phyloP scores from a whole-genome alignment of 2,329 filamentous ascomycete species.

The Beauveria varroae region DNA sequence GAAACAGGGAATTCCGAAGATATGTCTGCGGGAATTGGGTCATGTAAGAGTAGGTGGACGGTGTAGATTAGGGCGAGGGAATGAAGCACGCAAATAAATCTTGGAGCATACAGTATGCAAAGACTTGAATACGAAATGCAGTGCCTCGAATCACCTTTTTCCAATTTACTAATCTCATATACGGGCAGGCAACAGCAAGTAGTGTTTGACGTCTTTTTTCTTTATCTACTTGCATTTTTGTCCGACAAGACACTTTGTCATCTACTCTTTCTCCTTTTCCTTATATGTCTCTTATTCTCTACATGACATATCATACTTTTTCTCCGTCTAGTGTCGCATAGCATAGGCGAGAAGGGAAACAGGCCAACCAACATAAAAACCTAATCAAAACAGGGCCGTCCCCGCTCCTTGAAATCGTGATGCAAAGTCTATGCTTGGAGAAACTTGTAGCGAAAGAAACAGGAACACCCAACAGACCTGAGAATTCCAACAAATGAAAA shows the following conservation, averaged over 20 bases:
- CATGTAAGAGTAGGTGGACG: conserved; percentile 4
- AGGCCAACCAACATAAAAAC: background rate
- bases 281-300: background rate
- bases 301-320: no score
- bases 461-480: background rate
- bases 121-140: no score
- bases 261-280: background rate
- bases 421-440: conserved; percentile 6
- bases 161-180: background rate
- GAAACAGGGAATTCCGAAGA: background rate
- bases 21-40: background rate
- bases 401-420: conserved; percentile 1
- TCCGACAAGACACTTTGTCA: background rate
- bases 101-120: background rate
- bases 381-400: background rate
- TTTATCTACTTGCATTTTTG: background rate
- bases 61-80: background rate
- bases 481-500: background rate
- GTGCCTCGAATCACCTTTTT: background rate
- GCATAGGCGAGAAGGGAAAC: background rate
- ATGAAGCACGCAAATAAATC: background rate
- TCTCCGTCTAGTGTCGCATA: conserved; percentile 9
- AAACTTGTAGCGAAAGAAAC: background rate
- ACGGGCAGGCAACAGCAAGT: no score
- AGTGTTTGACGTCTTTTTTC: background rate